A percentile compares a stretch with the other conserved stretches of the same genome.
phyloP scores from a whole-genome alignment of 108 stramenopile species.

The Cyclotella atomus region DNA sequence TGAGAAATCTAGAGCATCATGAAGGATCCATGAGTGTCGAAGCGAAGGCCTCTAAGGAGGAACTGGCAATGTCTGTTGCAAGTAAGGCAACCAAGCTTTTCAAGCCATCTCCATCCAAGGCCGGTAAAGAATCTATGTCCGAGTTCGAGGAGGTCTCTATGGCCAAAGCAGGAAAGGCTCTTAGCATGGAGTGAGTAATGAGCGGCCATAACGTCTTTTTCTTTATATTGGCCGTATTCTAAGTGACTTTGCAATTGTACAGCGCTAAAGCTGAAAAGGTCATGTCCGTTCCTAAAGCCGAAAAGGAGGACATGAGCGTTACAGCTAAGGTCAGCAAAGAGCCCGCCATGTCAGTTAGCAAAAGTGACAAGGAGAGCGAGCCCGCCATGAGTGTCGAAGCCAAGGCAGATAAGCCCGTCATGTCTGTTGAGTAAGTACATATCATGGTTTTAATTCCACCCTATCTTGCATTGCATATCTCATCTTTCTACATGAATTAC shows the following conservation, averaged over 20 bases:
- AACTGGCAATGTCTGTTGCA: neutral
- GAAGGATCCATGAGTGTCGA: neutral
- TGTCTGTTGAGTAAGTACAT: neutral
- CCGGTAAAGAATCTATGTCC: neutral
- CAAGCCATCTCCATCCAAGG: constrained; percentile 1
- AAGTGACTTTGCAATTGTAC: neutral
- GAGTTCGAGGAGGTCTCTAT: neutral
- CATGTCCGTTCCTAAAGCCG: neutral
- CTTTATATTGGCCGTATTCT: neutral
- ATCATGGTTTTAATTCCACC: neutral
- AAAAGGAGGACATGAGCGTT: neutral
- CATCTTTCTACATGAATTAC: no score
- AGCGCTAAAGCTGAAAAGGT: constrained; percentile 11
- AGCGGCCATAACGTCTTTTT: neutral
- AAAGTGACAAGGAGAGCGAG: neutral
- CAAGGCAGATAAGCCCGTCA: constrained; percentile 2
- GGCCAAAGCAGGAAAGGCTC: neutral
- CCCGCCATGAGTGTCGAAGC: neutral
- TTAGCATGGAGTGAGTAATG: constrained; percentile 6
- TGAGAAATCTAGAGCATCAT: neutral
- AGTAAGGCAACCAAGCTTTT: constrained; percentile 11
- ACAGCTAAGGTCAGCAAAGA: neutral
- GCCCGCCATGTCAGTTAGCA: constrained; percentile 5
- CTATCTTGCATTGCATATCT: neutral
- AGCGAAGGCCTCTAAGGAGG: neutral